phyloP scores from a whole-genome alignment of 2,329 filamentous ascomycete genomes.

The Septoria petroselini region DNA sequence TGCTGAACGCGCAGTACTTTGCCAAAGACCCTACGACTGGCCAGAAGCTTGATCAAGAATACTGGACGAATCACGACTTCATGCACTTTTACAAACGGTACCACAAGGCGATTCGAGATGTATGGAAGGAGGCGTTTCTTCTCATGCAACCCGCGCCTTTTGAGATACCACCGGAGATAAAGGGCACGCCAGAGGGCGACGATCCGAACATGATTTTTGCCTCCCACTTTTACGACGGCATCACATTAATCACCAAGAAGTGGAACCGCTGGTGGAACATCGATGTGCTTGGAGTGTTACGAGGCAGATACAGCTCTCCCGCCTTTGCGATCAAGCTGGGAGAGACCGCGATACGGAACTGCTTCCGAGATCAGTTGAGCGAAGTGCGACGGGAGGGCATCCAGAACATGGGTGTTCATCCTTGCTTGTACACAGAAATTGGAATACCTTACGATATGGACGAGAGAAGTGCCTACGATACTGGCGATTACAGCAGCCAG shows the following conservation, averaged over 20 bases:
- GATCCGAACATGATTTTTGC: slow-evolving; percentile 88
- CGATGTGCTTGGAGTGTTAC: slow-evolving; percentile 86
- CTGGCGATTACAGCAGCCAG: slow-evolving; percentile 91
- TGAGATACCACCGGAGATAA: slow-evolving; percentile 84
- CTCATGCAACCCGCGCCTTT: slow-evolving; percentile 89
- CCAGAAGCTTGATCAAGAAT: slow-evolving; percentile 70
- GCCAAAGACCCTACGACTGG: slow-evolving; percentile 71
- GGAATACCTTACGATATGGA: slow-evolving; percentile 99
- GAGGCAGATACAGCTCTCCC: slow-evolving; percentile 82
- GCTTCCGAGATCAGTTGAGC: slow-evolving; percentile 80
- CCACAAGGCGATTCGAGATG: slow-evolving; percentile 66
- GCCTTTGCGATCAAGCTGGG: slow-evolving; percentile 91
- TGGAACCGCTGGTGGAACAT: slow-evolving; percentile 99
- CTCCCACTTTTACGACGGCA: slow-evolving; percentile 93
- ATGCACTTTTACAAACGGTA: slow-evolving; percentile 81
- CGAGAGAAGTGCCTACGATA: slow-evolving; percentile 90
- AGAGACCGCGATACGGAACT: slow-evolving; percentile 90
- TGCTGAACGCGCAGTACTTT: slow-evolving; percentile 87
- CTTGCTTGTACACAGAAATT: slow-evolving; percentile 88
- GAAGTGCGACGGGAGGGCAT: slow-evolving; percentile 80
- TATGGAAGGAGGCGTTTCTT: slow-evolving; percentile 79
- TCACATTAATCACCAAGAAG: slow-evolving; percentile 96
- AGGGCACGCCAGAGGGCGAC: slow-evolving; percentile 75
- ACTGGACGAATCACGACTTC: slow-evolving; percentile 89
- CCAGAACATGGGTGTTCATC: slow-evolving; percentile 84